Evolutionary conservation across 768 basidiomycete species (phyloP).

Genomic region (Symmetrospora coprosmae): DNA sequence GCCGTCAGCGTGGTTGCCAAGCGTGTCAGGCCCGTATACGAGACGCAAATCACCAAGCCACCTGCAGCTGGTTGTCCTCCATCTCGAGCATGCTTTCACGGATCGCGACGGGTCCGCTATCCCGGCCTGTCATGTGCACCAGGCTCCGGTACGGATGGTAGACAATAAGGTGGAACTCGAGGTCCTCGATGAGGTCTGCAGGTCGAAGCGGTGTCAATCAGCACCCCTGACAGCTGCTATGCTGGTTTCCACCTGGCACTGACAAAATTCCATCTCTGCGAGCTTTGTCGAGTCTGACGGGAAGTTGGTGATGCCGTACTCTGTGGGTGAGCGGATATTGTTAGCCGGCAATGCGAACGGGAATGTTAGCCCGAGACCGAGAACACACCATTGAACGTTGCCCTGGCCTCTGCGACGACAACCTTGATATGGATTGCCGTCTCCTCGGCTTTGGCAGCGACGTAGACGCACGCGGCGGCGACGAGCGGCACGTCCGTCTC

Average conservation of each 20-base stretch:
- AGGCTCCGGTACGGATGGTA: constrained; percentile 93
- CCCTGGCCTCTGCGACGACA: constrained; percentile 66
- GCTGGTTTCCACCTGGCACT: too few species aligned
- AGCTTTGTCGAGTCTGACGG: constrained; percentile 76
- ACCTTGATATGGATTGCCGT: constrained; percentile 87
- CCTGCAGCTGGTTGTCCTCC: constrained; percentile 59
- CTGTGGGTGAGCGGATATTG: constrained; percentile 30
- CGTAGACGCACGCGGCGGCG: constrained; percentile 81
- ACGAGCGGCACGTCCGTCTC: constrained; percentile 92
- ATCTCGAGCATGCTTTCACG: constrained; percentile 44
- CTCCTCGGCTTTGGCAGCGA: constrained; percentile 95
- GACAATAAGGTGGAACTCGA: constrained; percentile 82
- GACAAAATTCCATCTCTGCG: constrained; percentile 97
- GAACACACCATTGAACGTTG: constrained; percentile 52
- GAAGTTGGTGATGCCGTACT: constrained; percentile 63
- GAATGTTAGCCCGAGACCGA: neutral
- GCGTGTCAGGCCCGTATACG: constrained; percentile 34
- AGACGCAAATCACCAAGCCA: constrained; percentile 89
- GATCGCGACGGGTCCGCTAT: constrained; percentile 24
- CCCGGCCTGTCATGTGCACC: constrained; percentile 40
- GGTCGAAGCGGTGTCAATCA: neutral
- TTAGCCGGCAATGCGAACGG: neutral
- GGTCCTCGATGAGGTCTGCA: constrained; percentile 61
- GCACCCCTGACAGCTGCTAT: too few species aligned
- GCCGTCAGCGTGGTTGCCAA: neutral